Evolutionary conservation across 2,329 filamentous ascomycete genomes (phyloP).

Genomic region (Pestalotiopsis fici): DNA sequence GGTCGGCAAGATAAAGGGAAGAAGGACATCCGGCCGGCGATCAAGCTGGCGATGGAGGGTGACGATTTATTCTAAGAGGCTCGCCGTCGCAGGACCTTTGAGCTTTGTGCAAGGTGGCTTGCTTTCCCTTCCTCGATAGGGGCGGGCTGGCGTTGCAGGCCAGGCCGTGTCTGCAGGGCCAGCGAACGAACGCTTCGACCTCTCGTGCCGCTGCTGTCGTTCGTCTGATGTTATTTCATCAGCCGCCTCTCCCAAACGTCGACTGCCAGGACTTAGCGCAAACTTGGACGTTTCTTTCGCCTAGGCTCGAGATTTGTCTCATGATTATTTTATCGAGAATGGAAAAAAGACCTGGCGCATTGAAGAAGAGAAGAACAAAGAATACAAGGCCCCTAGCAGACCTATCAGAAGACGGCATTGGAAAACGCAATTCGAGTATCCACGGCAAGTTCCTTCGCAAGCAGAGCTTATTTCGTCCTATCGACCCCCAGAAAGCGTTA

Average conservation of each 20-base stretch:
- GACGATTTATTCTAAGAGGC: neutral
- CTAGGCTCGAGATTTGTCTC: neutral
- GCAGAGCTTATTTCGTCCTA: neutral
- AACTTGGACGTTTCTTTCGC: neutral
- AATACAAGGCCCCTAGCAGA: neutral
- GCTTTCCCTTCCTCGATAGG: neutral
- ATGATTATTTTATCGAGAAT: neutral
- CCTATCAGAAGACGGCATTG: neutral
- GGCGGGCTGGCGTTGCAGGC: too few relatives aligned
- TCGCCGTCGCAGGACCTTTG: neutral
- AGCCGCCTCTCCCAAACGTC: slow-evolving; percentile 4
- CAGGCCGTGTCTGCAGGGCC: too few relatives aligned
- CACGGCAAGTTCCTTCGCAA: neutral
- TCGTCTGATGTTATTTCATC: slow-evolving; percentile 2
- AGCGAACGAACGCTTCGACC: neutral
- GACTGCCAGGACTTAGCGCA: neutral
- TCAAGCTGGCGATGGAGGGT: neutral
- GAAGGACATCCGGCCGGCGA: neutral
- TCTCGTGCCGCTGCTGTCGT: neutral
- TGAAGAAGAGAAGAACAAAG: too few relatives aligned
- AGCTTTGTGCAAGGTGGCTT: neutral
- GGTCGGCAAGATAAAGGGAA: neutral
- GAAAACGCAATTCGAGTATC: neutral
- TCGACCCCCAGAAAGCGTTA: neutral
- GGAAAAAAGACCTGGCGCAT: too few relatives aligned